A percentile compares a stretch with the other conserved stretches of the same genome.
Evolutionary conservation across 352 stramenopile species (phyloP).

Genomic region (Phytophthora rubi): DNA sequence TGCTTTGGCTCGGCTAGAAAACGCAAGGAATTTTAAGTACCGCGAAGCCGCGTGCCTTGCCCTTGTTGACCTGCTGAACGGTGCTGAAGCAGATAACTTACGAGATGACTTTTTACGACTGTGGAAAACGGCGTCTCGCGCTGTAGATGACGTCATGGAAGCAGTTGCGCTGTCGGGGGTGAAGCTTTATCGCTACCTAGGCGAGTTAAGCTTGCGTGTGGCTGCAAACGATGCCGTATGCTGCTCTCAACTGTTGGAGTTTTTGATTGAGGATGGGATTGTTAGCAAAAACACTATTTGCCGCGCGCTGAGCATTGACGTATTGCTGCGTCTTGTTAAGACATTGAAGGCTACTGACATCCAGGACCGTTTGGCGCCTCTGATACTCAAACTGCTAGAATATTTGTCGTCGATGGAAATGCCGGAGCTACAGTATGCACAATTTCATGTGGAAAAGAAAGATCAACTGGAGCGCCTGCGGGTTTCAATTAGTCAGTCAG

Average conservation of each 20-base stretch:
- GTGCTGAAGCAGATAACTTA: conserved; percentile 52
- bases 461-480: conserved; percentile 80
- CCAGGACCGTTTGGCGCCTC: conserved; percentile 56
- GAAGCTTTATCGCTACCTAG: conserved; percentile 79
- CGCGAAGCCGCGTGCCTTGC: conserved; percentile 72
- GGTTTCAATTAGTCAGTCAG: conserved; percentile 76
- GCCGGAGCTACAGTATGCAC: conserved; percentile 83
- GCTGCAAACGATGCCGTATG: conserved; percentile 56
- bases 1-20: conserved; percentile 60
- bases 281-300: conserved; percentile 72
- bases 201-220: conserved; percentile 76
- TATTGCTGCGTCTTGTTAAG: conserved; percentile 78
- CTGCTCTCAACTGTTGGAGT: conserved; percentile 62
- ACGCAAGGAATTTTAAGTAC: conserved; percentile 83
- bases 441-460: conserved; percentile 89
- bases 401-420: conserved; percentile 87
- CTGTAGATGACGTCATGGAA: conserved; percentile 85
- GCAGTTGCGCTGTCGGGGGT: conserved; percentile 61
- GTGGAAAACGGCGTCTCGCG: conserved; percentile 71
- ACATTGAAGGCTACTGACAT: conserved; percentile 58
- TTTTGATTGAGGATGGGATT: conserved; percentile 74
- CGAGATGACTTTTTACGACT: conserved; percentile 59
- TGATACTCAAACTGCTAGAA: conserved; percentile 73
- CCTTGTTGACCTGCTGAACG: conserved; percentile 70
- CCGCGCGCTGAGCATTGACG: conserved; percentile 69